phyloP scores from a whole-genome alignment of 2,329 filamentous ascomycete genomes.

The Epichloe typhina region DNA sequence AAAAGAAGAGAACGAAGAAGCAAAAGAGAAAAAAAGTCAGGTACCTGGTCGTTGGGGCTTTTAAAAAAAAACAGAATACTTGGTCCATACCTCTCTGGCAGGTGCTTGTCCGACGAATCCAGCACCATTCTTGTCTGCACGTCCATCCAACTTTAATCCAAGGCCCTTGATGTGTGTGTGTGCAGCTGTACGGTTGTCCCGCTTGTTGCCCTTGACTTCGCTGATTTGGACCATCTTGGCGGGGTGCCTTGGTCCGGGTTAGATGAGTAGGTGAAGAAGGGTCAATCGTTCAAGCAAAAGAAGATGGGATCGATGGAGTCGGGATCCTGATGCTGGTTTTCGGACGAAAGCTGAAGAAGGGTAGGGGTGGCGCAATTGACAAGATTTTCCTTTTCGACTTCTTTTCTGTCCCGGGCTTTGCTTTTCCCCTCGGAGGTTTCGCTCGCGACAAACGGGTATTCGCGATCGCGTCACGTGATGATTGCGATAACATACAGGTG shows the following conservation, averaged over 20 bases:
- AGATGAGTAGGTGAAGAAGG: not conserved
- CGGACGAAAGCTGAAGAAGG: too few species aligned
- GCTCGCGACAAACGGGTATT: not conserved
- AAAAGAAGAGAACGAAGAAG: not conserved
- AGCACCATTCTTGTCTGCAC: conserved; percentile 62
- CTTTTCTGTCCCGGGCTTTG: not conserved
- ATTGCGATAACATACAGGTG: too few species aligned
- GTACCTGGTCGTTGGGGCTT: conserved; percentile 9
- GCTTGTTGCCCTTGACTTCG: conserved; percentile 86
- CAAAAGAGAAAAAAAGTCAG: not conserved
- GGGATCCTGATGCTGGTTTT: too few species aligned
- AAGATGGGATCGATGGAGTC: too few species aligned
- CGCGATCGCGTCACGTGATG: not conserved
- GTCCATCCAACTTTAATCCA: conserved; percentile 74
- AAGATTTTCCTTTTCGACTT: not conserved
- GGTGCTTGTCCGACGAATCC: conserved; percentile 84
- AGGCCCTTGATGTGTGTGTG: conserved; percentile 98
- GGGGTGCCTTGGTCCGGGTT: conserved; percentile 5
- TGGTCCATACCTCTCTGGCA: conserved; percentile 63
- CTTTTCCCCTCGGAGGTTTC: not conserved
- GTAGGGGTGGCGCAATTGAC: not conserved
- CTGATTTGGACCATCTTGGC: conserved; percentile 73
- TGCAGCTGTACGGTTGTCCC: conserved; percentile 89
- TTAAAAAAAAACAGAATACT: not conserved
- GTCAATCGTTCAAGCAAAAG: not conserved